phyloP scores from a whole-genome alignment of 306 rosid genomes.

The Fragaria vesca region DNA sequence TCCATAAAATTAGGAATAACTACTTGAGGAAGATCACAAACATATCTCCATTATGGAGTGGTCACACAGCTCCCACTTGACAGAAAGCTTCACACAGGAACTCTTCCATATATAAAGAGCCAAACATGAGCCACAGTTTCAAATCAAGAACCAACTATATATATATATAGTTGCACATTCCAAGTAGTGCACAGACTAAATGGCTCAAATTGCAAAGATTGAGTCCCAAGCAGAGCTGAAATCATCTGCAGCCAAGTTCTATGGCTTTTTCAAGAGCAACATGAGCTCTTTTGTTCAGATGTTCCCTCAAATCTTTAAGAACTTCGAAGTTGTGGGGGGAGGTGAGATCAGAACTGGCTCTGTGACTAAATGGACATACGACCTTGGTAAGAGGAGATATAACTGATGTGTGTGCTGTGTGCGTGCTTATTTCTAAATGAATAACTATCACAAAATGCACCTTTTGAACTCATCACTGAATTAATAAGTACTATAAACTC shows the following conservation, averaged over 20 bases:
- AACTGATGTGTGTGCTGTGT: too few relatives aligned
- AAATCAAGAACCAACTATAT: neutral
- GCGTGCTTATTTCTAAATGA: too few relatives aligned
- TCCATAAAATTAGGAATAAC: neutral
- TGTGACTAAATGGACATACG: constrained; percentile 8
- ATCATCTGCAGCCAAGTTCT: constrained; percentile 16
- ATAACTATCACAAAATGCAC: too few relatives aligned
- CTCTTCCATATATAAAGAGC: neutral
- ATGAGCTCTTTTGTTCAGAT: constrained; percentile 21
- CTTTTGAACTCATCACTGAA: too few relatives aligned
- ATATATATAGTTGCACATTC: too few relatives aligned
- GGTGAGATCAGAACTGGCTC: constrained; percentile 14
- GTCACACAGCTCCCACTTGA: neutral
- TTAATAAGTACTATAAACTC: too few relatives aligned
- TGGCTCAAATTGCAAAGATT: constrained; percentile 15
- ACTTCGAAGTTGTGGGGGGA: constrained; percentile 22
- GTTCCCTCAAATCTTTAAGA: constrained; percentile 14
- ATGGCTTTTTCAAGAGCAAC: constrained; percentile 24
- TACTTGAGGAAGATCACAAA: neutral
- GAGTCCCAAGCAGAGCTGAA: constrained; percentile 25
- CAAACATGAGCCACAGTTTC: neutral
- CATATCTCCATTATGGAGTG: neutral
- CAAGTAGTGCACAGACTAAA: neutral
- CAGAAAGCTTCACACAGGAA: neutral
- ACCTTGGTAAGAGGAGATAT: constrained; percentile 11